These are phyloP conservation scores for Leishmania guyanensis DNA, from an alignment of 208 protist genomes.

Conservation along the genomic window DNA sequence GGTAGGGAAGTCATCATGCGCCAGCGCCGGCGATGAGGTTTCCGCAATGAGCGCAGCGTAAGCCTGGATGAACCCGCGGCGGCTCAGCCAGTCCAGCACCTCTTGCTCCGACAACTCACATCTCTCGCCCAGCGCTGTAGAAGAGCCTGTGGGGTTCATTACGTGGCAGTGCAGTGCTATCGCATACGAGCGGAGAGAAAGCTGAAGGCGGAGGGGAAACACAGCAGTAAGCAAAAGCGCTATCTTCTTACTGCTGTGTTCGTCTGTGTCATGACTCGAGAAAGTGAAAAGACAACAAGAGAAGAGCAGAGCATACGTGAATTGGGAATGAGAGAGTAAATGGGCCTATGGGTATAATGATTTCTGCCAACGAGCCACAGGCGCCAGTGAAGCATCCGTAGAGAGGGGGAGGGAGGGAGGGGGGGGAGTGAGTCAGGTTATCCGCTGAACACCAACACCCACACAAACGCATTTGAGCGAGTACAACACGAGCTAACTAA, in stretches of 20 bases:
- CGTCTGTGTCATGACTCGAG: neutral
- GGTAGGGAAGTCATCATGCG: neutral
- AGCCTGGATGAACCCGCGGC: conserved; percentile 2
- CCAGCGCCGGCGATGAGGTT: neutral
- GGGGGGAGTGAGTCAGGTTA: neutral
- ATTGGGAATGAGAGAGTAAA: neutral
- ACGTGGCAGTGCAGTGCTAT: neutral
- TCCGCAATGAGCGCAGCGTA: conserved; percentile 3
- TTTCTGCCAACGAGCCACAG: neutral
- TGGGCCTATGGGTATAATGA: neutral
- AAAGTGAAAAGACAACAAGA: neutral
- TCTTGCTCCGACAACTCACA: conserved; percentile 12
- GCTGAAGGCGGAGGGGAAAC: neutral
- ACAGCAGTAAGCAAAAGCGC: neutral
- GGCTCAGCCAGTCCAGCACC: conserved; percentile 17
- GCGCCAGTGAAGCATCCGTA: neutral
- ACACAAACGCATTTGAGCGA: neutral
- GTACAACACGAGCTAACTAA: neutral
- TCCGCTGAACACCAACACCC: neutral
- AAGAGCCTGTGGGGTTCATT: neutral
- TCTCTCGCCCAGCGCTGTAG: neutral
- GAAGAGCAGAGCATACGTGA: neutral
- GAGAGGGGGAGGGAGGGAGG: no score
- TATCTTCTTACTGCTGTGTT: neutral
- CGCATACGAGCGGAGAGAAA: neutral